Conservation (phyloP, 2,329 filamentous ascomycete genomes). For the Cladobotryum protrusum region DNA sequence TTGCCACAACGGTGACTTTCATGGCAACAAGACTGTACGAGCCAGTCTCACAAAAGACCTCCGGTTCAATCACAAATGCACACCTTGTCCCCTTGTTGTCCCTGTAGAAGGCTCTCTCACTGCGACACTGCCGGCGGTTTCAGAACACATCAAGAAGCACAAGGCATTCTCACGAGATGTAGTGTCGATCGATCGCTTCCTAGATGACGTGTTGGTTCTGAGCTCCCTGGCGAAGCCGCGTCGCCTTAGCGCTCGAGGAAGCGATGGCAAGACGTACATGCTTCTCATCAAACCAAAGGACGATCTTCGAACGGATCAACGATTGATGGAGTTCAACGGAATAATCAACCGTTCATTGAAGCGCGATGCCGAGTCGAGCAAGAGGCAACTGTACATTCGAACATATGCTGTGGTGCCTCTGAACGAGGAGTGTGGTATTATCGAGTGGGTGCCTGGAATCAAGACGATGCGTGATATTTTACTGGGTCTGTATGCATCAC, state of each 20-base stretch:
- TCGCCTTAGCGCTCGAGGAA: slow-evolving; percentile 80
- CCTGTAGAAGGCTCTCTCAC: slow-evolving; percentile 81
- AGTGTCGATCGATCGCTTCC: slow-evolving; percentile 72
- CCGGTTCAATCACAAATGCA: slow-evolving; percentile 75
- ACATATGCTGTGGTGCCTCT: slow-evolving; percentile 95
- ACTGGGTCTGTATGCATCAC: slow-evolving; percentile 68
- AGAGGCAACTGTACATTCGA: slow-evolving; percentile 87
- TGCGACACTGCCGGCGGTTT: slow-evolving; percentile 68
- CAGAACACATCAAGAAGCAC: slow-evolving; percentile 69
- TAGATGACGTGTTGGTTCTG: slow-evolving; percentile 83
- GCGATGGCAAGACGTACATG: slow-evolving; percentile 81
- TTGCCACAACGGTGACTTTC: slow-evolving; percentile 71
- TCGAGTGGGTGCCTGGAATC: slow-evolving; percentile 97
- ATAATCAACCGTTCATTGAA: slow-evolving; percentile 97
- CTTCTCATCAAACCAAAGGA: slow-evolving; percentile 97
- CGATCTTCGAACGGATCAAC: slow-evolving; percentile 93
- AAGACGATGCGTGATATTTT: slow-evolving; percentile 92
- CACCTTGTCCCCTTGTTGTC: slow-evolving; percentile 80
- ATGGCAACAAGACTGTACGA: slow-evolving; percentile 55
- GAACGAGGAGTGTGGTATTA: slow-evolving; percentile 95
- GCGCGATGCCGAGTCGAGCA: slow-evolving; percentile 82
- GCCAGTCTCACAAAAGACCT: slow-evolving; percentile 75
- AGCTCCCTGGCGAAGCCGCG: slow-evolving; percentile 89
- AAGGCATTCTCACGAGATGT: slow-evolving; percentile 82
- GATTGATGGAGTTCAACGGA: slow-evolving; percentile 97